Percentiles rank a stretch among this genome's conserved stretches.
Conservation (phyloP, 768 basidiomycete genomes). For the Leccinum boreale region DNA sequence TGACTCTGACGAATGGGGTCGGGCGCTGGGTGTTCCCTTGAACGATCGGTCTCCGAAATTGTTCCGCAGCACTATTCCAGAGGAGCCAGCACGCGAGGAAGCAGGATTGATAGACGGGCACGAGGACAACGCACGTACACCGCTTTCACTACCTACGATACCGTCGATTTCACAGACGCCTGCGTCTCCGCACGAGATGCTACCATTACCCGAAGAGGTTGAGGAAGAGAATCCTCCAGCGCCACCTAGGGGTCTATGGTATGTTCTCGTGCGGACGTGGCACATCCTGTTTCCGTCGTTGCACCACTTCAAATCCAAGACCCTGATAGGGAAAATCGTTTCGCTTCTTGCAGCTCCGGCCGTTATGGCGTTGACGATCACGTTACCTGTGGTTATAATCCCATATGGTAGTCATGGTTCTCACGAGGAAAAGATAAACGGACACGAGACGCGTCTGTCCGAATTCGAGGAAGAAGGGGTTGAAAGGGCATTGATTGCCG, state of each 20-base stretch:
- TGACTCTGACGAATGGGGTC: slow-evolving; percentile 50
- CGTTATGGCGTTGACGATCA: slow-evolving; percentile 80
- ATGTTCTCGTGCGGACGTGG: slow-evolving; percentile 39
- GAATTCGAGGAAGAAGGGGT: slow-evolving; percentile 78
- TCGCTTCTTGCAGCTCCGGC: slow-evolving; percentile 84
- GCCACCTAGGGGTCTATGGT: slow-evolving; percentile 35
- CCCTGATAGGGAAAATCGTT: slow-evolving; percentile 65
- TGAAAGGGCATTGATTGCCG: slow-evolving; percentile 66
- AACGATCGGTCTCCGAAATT: slow-evolving; percentile 45
- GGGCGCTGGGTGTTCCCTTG: slow-evolving; percentile 47
- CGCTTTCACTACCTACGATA: slow-evolving; percentile 32
- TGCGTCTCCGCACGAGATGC: slow-evolving; percentile 39
- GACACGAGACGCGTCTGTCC: slow-evolving; percentile 46
- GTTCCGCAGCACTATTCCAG: slow-evolving; percentile 28
- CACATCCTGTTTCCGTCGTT: slow-evolving; percentile 85
- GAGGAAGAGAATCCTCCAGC: slow-evolving; percentile 42
- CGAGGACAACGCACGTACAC: slow-evolving; percentile 14
- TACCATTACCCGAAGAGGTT: slow-evolving; percentile 40
- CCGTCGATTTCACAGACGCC: slow-evolving; percentile 61
- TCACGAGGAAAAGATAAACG: slow-evolving; percentile 27
- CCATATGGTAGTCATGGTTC: slow-evolving; percentile 37
- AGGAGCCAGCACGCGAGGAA: slow-evolving; percentile 16
- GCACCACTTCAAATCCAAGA: slow-evolving; percentile 68
- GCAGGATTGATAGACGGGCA: neutral
- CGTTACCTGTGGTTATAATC: slow-evolving; percentile 84